These are phyloP conservation scores for Termitomyces sp. DNA, from an alignment of 768 basidiomycete species.

Conservation along the genomic window DNA sequence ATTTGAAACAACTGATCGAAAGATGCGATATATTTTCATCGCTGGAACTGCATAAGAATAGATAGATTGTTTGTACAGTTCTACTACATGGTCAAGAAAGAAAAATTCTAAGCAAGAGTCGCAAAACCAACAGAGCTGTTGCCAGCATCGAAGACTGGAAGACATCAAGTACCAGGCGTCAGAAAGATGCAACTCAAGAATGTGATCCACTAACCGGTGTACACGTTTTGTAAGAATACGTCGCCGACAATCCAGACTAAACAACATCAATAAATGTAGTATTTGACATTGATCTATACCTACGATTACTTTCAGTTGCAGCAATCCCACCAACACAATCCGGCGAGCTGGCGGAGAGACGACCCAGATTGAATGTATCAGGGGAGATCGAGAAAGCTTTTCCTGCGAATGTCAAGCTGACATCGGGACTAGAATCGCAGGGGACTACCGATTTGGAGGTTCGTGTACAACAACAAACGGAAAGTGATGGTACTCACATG, in stretches of 20 bases:
- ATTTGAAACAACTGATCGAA: too few species aligned
- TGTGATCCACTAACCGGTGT: constrained; percentile 23
- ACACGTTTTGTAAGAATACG: constrained; percentile 43
- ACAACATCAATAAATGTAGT: not conserved
- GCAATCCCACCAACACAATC: constrained; percentile 47
- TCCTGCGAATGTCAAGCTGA: constrained; percentile 36
- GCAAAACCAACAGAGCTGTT: constrained; percentile 40
- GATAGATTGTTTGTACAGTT: not conserved
- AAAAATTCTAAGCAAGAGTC: constrained; percentile 30
- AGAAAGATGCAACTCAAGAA: not conserved
- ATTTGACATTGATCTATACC: not conserved
- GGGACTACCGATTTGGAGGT: constrained; percentile 17
- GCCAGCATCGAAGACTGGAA: constrained; percentile 31
- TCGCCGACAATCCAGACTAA: constrained; percentile 38
- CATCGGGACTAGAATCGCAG: constrained; percentile 21
- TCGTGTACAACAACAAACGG: not conserved
- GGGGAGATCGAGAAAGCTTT: constrained; percentile 41
- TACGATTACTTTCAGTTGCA: constrained; percentile 8
- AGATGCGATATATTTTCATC: too few species aligned
- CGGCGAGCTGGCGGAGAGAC: constrained; percentile 42
- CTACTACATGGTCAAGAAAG: not conserved
- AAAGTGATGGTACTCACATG: constrained; percentile 13
- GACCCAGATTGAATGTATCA: constrained; percentile 36
- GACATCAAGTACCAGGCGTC: not conserved
- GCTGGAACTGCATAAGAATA: not conserved